phyloP scores from a whole-genome alignment of 75 land plant species.

The Sequoiadendron giganteum region DNA sequence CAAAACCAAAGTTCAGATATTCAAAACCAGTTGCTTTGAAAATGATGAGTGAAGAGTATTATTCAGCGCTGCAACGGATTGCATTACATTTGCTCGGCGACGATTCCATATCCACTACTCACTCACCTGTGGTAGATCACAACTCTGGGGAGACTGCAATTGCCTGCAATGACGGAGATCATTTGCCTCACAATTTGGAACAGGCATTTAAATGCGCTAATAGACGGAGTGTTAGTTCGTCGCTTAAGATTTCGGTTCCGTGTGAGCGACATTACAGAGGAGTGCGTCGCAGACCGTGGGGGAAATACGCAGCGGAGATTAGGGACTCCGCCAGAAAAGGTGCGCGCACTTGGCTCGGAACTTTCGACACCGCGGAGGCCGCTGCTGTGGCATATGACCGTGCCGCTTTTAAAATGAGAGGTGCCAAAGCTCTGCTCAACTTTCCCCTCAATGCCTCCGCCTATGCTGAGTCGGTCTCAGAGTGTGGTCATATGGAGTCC shows the following conservation, averaged over 20 bases:
- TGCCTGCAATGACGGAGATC: not conserved
- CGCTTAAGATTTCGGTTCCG: not conserved
- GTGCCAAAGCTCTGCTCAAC: slow-evolving; percentile 54
- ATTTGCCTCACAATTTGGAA: not conserved
- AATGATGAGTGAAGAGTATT: not conserved
- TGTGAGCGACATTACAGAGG: slow-evolving; percentile 35
- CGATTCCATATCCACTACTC: not conserved
- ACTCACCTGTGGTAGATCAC: too few relatives aligned
- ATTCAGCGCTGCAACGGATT: not conserved
- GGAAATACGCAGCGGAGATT: slow-evolving; percentile 39
- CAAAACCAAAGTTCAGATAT: too few relatives aligned
- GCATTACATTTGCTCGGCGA: not conserved
- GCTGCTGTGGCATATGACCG: slow-evolving; percentile 68
- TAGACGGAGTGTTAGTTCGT: not conserved
- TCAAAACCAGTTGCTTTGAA: too few relatives aligned
- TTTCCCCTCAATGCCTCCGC: slow-evolving; percentile 30
- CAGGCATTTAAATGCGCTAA: not conserved
- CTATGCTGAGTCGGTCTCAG: not conserved
- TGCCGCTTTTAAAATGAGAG: slow-evolving; percentile 55
- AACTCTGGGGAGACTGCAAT: too few relatives aligned
- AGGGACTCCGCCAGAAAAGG: slow-evolving; percentile 39
- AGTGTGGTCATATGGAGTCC: too few relatives aligned
- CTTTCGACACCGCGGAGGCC: slow-evolving; percentile 60
- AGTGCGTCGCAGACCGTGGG: slow-evolving; percentile 42
- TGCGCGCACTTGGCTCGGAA: slow-evolving; percentile 63